Percentiles rank a stretch among this genome's conserved stretches.
These are phyloP conservation scores for Raphanus sativus DNA, from an alignment of 345 rosid species.

Conservation along the genomic window DNA sequence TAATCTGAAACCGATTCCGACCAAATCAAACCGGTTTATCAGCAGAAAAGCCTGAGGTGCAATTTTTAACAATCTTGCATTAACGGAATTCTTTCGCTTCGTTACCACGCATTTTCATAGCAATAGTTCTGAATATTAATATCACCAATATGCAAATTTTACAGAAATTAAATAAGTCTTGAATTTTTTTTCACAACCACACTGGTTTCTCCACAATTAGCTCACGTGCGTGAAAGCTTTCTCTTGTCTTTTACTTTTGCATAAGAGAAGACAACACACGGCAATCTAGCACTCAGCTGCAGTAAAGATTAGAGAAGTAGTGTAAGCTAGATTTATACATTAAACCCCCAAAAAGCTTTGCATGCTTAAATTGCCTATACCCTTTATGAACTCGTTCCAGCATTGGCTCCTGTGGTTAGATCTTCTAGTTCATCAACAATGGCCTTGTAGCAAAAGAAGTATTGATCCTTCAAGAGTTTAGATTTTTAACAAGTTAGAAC, in stretches of 20 bases:
- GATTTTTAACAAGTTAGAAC: slow-evolving; percentile 10
- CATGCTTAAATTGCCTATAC: slow-evolving; percentile 13
- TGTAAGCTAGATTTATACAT: background rate
- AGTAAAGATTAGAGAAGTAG: background rate
- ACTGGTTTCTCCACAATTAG: background rate
- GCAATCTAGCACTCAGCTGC: slow-evolving; percentile 5
- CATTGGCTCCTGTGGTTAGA: slow-evolving; percentile 41
- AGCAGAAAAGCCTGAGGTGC: background rate
- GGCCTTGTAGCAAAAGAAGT: slow-evolving; percentile 68
- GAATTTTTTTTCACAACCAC: background rate
- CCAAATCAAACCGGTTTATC: slow-evolving; percentile 15
- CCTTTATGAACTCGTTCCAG: slow-evolving; percentile 38
- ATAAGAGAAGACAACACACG: background rate
- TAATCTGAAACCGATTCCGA: background rate
- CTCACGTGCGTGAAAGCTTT: background rate
- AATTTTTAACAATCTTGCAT: background rate
- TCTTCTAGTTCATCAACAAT: slow-evolving; percentile 71
- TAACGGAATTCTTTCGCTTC: slow-evolving; percentile 10
- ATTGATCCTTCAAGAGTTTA: slow-evolving; percentile 61
- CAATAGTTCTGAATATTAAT: background rate
- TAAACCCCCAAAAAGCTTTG: background rate
- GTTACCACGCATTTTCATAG: background rate
- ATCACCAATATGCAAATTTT: slow-evolving; percentile 1
- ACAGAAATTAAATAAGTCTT: background rate
- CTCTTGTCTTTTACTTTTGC: background rate